phyloP scores from a whole-genome alignment of 108 stramenopile genomes.

The Fistulifera solaris region DNA sequence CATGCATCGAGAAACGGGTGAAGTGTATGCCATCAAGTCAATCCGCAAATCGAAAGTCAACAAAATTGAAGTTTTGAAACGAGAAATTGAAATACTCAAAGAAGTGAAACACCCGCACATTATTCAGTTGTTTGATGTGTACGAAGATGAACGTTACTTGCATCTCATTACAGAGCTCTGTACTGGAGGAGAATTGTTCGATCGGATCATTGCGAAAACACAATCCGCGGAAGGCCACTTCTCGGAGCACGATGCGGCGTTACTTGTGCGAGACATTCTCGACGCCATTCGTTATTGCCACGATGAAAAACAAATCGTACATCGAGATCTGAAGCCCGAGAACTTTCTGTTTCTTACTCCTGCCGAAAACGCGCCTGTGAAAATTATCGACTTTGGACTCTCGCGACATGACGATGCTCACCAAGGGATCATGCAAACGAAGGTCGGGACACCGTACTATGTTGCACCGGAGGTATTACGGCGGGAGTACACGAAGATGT shows the following conservation, averaged over 20 bases:
- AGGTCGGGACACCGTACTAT: slow-evolving; percentile 75
- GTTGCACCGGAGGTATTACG: slow-evolving; percentile 92
- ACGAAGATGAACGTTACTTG: slow-evolving; percentile 80
- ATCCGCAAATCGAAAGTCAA: slow-evolving; percentile 81
- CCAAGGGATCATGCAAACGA: slow-evolving; percentile 84
- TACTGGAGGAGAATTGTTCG: slow-evolving; percentile 92
- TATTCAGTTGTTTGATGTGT: slow-evolving; percentile 77
- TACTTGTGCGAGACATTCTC: slow-evolving; percentile 74
- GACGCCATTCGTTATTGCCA: slow-evolving; percentile 94
- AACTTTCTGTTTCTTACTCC: slow-evolving; percentile 79
- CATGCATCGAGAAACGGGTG: slow-evolving; percentile 73
- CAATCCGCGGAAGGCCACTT: slow-evolving; percentile 85
- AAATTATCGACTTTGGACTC: slow-evolving; percentile 98
- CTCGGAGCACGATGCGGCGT: slow-evolving; percentile 89
- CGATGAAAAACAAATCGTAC: slow-evolving; percentile 84
- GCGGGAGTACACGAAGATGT: slow-evolving; percentile 84
- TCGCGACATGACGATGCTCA: slow-evolving; percentile 79
- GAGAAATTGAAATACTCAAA: slow-evolving; percentile 76
- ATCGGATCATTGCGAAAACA: slow-evolving; percentile 88
- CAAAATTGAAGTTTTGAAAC: slow-evolving; percentile 80
- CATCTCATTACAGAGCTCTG: slow-evolving; percentile 88
- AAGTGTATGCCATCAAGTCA: slow-evolving; percentile 86
- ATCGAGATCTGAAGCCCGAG: slow-evolving; percentile 88
- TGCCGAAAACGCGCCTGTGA: slow-evolving; percentile 76
- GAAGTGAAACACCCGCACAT: slow-evolving; percentile 90